Conservation (phyloP, 371 early-diverging fungal genomes). For the Mortierella sp. region DNA sequence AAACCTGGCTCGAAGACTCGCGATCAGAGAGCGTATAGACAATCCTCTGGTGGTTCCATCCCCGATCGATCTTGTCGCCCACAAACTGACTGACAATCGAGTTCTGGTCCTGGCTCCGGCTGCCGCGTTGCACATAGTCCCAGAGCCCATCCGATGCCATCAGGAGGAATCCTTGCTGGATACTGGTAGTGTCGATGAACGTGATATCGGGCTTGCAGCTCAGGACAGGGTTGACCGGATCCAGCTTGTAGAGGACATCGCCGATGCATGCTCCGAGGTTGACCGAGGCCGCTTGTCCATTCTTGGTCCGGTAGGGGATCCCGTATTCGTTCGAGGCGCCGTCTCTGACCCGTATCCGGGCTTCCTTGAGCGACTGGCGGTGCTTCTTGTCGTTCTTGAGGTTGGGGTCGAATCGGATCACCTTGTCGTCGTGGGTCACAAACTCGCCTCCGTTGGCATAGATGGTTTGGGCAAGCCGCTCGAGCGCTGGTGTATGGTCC, state of each 20-base stretch:
- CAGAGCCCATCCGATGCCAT: constrained; percentile 59
- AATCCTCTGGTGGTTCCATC: constrained; percentile 50
- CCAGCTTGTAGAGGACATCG: constrained; percentile 75
- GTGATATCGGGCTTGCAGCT: constrained; percentile 73
- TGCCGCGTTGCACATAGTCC: constrained; percentile 47
- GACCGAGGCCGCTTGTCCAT: constrained; percentile 66
- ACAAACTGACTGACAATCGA: constrained; percentile 41
- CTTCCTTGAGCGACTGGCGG: constrained; percentile 68
- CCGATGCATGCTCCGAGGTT: constrained; percentile 76
- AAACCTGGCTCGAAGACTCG: constrained; percentile 31
- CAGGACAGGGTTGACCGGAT: constrained; percentile 66
- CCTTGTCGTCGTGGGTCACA: constrained; percentile 74
- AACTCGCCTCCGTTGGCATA: constrained; percentile 77
- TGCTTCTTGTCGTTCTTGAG: constrained; percentile 62
- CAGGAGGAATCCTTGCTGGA: constrained; percentile 47
- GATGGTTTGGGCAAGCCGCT: constrained; percentile 72
- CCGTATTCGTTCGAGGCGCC: constrained; percentile 52
- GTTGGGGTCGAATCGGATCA: constrained; percentile 69
- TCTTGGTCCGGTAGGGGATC: constrained; percentile 57
- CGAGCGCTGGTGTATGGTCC: constrained; percentile 76
- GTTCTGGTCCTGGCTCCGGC: constrained; percentile 50
- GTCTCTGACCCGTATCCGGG: constrained; percentile 69
- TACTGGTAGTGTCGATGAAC: constrained; percentile 58
- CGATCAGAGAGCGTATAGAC: constrained; percentile 50
- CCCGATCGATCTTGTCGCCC: constrained; percentile 56